Base-by-base conservation (phyloP, 1,139 yeast genomes). In the Pneumocystis jirovecii region DNA sequence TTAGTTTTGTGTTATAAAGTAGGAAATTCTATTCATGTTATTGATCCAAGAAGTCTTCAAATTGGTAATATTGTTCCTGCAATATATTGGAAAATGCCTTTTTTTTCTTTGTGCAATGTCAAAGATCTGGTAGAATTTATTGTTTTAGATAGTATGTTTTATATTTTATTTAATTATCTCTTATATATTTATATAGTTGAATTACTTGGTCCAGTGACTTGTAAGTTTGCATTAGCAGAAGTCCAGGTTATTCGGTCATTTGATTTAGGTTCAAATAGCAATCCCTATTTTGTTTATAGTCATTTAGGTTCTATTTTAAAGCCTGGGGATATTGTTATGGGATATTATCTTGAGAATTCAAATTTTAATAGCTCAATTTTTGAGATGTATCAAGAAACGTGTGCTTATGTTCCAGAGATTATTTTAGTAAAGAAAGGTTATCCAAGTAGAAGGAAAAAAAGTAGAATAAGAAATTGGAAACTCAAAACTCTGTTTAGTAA, bases 401-500 rank as follows among this genome's bases (percentile, higher is more conserved):
- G 25, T 19, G 10, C 56, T 44, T 78, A 79, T 67, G 70, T 74
- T 12, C 96, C 96, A n/a, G 98, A 93, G 73, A 96, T 93, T 62
- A 83, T 91, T 3, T 78, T 93, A 66, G 96, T 93, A 68, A 93
- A 91, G 91, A 93, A 93, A 76, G 83, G 84, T 75, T 93, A 90
- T 79, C 65, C 57, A n/a, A 67, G 64, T 31, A 87, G 95, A 80
- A 86, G 87, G 78, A 81, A 85, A 64, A 83, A 83, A 79, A 87
- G 86, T 78, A 87, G 86, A 83, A 84, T 85, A 80, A 86, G 96
- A 80, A 82, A 82, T 76, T 93, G 97, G 97, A 91, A 88, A 79
- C 85, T 93, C 78, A 89, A 89, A 86, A 87, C 97, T 82, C 90
- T 93, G 97, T 60, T 97, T 62, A 87, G 82, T 75, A 97, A 93